Evolutionary conservation across 2,329 filamentous ascomycete species (phyloP), one percentile per base, ranked within the genome.

Genomic region (Cladosporium sp.): DNA sequence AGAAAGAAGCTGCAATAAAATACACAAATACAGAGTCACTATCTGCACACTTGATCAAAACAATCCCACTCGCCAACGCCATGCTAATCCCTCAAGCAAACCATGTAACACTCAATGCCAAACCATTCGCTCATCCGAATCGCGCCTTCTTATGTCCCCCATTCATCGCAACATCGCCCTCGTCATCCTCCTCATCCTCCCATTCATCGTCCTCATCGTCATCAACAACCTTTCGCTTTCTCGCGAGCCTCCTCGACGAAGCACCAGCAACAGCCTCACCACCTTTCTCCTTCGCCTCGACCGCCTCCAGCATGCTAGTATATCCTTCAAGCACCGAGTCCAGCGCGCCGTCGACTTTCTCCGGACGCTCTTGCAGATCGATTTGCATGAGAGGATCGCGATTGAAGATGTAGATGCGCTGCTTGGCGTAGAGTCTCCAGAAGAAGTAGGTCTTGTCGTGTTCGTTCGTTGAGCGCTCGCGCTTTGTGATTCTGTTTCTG

Each of bases 361-460:
- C 79, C 7, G 86, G 80, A 30, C 86, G 78, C 66, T 92, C 87
- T 0, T 71, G 66, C 4, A 74, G 72, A 49, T 89, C 86, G 36
- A 92, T 70, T 67, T 91, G 84, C 32, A 80, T 78, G 11, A 95
- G 74, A 2, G 80, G 70, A 58, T 91, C 85, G 51, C 78, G 79
- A 62, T 93, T 92, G 60, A 89, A 86, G 39, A 80, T 77, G 64
- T 88, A 90, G 3, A 95, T 73, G 30, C 89, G 75, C 61, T 88
- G 80, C 71, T 93, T 93, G n/a, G 85, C 81, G 37, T 88, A 74
- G 19, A 92, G 68, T 27, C 84, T 75, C 86, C 87, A 95, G 39
- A 89, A 77, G 55, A 77, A 80, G 64, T 86, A 87, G 44, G 79
- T 74, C 20, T 84, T 76, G 57, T 82, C 77, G 57, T 86, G 78